Conservation (phyloP, 805 yeast genomes). For the Candida pini region DNA sequence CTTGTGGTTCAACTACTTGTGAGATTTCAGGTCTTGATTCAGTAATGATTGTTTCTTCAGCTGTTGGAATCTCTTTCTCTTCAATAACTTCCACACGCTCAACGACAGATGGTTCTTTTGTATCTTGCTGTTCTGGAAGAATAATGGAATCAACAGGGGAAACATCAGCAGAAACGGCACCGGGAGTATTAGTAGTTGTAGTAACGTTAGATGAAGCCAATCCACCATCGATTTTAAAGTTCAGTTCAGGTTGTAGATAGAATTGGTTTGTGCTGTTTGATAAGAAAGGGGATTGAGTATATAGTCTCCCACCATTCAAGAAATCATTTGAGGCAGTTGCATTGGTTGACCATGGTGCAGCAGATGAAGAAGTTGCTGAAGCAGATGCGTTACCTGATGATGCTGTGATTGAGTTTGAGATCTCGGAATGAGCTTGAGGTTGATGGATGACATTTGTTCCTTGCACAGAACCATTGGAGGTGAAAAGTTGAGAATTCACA, state of each 20-base stretch:
- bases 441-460: not conserved
- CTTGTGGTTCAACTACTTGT: not conserved
- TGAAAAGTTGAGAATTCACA: conserved; percentile 12
- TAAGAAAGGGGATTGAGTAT: conserved; percentile 26
- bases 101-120: not conserved
- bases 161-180: conserved; percentile 1
- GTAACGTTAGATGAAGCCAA: not conserved
- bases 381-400: conserved; percentile 1
- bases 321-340: conserved; percentile 3
- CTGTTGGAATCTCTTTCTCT: conserved; percentile 5
- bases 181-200: not conserved
- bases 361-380: conserved; percentile 1
- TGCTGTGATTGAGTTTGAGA: not conserved
- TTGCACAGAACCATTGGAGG: conserved; percentile 7
- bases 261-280: conserved; percentile 10
- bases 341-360: conserved; percentile 4
- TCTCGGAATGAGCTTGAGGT: not conserved
- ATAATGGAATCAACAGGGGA: not conserved
- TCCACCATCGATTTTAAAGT: conserved; percentile 3
- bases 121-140: not conserved
- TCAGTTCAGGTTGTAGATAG: conserved; percentile 6
- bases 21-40: not conserved
- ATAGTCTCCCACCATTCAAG: conserved; percentile 7
- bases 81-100: conserved; percentile 3
- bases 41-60: conserved; percentile 8